phyloP scores from a whole-genome alignment of 208 protist species.

The Leishmania turanica region DNA sequence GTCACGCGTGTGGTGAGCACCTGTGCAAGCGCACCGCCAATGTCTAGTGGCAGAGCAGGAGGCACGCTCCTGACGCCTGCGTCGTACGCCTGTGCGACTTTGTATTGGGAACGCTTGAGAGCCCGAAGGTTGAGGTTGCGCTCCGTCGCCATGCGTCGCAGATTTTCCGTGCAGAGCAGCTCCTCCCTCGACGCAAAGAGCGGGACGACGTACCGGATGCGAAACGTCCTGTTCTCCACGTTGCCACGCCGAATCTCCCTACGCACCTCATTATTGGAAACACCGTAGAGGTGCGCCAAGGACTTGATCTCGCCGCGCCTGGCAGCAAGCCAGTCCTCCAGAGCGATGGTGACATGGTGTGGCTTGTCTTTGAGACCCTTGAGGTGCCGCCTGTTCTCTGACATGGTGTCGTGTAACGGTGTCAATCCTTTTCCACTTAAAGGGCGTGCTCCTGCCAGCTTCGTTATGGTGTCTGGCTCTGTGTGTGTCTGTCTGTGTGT shows the following conservation, averaged over 20 bases:
- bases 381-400: not conserved
- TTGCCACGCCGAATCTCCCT: not conserved
- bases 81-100: not conserved
- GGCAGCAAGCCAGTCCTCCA: not conserved
- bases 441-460: not conserved
- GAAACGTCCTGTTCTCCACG: conserved; percentile 17
- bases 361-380: not conserved
- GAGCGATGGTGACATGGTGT: conserved; percentile 25
- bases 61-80: not conserved
- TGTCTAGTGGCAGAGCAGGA: not conserved
- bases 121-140: not conserved
- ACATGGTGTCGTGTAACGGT: not conserved
- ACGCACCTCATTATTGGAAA: not conserved
- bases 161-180: not conserved
- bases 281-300: not conserved
- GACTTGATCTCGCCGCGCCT: too few species aligned
- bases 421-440: not conserved
- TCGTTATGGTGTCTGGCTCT: not conserved
- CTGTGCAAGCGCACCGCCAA: conserved; percentile 3
- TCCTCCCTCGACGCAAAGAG: conserved; percentile 7
- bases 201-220: not conserved
- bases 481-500: not conserved
- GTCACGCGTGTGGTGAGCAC: conserved; percentile 9
- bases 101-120: fast-evolving
- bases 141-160: conserved; percentile 9